A percentile compares a stretch with the other conserved stretches of the same genome.
phyloP scores from a whole-genome alignment of 2,329 filamentous ascomycete genomes.

The Septoria petroselini region DNA sequence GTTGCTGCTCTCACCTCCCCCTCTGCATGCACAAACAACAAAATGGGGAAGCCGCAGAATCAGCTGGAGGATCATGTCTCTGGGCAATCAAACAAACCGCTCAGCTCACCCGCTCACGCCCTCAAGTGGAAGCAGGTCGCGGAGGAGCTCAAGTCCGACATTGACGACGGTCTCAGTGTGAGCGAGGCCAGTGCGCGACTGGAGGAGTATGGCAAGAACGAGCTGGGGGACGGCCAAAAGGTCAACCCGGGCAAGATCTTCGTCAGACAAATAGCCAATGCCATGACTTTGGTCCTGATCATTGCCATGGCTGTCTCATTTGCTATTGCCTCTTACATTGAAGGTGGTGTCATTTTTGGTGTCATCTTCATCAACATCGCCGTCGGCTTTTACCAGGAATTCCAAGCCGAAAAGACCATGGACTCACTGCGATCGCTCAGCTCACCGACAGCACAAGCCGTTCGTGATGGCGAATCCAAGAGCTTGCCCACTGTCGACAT shows the following conservation, averaged over 20 bases:
- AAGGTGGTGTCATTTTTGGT: slow-evolving; percentile 48
- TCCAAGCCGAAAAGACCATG: slow-evolving; percentile 51
- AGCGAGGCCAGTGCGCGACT: slow-evolving; percentile 59
- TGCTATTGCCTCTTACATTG: slow-evolving; percentile 48
- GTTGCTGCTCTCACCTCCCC: neutral
- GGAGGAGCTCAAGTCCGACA: slow-evolving; percentile 58
- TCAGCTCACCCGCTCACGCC: slow-evolving; percentile 62
- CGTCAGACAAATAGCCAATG: slow-evolving; percentile 70
- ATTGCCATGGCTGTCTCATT: slow-evolving; percentile 50
- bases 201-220: slow-evolving; percentile 63
- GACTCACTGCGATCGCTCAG: slow-evolving; percentile 47
- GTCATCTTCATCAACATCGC: slow-evolving; percentile 48
- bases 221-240: slow-evolving; percentile 65
- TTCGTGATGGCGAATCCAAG: slow-evolving; percentile 46
- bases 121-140: slow-evolving; percentile 54
- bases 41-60: slow-evolving; percentile 22
- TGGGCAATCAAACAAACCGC: slow-evolving; percentile 46
- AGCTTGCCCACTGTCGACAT: slow-evolving; percentile 45
- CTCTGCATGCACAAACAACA: slow-evolving; percentile 7
- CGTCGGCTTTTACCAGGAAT: slow-evolving; percentile 49
- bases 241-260: slow-evolving; percentile 71
- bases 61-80: slow-evolving; percentile 31
- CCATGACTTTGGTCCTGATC: slow-evolving; percentile 66
- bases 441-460: slow-evolving; percentile 47
- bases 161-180: slow-evolving; percentile 64